Evolutionary conservation across 2,329 filamentous ascomycete species (phyloP).

Genomic region (Pseudogymnoascus sp.): DNA sequence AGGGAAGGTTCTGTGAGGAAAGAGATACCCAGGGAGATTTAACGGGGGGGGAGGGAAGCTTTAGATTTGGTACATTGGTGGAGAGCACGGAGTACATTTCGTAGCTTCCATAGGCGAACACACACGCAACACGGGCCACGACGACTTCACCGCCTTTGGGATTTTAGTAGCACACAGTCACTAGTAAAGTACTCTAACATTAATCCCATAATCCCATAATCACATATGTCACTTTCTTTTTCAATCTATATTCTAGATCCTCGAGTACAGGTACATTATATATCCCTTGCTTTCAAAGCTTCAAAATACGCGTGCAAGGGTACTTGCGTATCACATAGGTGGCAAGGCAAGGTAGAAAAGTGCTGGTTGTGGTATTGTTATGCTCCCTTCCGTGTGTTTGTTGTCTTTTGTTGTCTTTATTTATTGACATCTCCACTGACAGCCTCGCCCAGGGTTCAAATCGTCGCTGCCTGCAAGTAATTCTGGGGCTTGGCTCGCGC

Average conservation of each 20-base stretch:
- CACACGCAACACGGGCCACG: conserved; percentile 6
- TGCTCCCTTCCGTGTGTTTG: not conserved
- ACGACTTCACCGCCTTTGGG: conserved; percentile 7
- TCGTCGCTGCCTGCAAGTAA: not conserved
- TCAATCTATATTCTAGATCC: not conserved
- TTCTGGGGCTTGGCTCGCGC: conserved; percentile 10
- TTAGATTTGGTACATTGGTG: not conserved
- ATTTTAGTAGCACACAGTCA: not conserved
- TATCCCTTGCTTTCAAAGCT: not conserved
- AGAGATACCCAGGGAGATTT: conserved; percentile 7
- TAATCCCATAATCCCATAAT: not conserved
- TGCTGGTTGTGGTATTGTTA: not conserved
- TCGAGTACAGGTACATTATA: not conserved
- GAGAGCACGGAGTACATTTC: not conserved
- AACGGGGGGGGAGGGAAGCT: not conserved
- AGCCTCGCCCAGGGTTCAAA: conserved; percentile 4
- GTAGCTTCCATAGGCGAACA: conserved; percentile 6
- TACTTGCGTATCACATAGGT: not conserved
- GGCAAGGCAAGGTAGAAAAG: not conserved
- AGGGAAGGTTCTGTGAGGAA: not conserved
- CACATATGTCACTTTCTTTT: not conserved
- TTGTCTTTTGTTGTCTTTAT: not conserved
- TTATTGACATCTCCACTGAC: conserved; percentile 8
- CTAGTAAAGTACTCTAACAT: not conserved
- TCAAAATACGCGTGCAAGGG: not conserved